Percentiles rank a stretch among this genome's conserved stretches.
Conservation (phyloP, 1,284 basidiomycete genomes). For the Heterobasidion annosum region DNA sequence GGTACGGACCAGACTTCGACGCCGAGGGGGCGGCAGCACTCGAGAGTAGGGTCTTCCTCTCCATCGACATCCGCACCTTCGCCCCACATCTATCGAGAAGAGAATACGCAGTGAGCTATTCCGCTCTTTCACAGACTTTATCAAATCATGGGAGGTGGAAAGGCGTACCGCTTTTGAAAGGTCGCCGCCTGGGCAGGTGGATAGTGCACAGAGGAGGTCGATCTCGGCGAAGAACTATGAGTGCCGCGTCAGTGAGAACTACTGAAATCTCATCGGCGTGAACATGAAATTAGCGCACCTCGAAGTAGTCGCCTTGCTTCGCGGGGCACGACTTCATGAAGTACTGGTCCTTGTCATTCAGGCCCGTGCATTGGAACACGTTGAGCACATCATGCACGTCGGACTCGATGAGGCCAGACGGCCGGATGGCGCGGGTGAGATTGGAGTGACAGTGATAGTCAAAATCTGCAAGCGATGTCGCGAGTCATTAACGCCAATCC, state of each 20-base stretch:
- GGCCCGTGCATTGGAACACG: background rate
- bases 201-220: background rate
- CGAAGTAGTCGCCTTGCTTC: background rate
- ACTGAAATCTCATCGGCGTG: no score
- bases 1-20: background rate
- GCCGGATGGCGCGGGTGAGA: background rate
- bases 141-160: no score
- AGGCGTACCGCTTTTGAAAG: background rate
- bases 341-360: background rate
- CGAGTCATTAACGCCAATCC: no score
- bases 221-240: background rate
- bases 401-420: background rate
- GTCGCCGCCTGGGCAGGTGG: background rate
- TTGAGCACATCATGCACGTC: background rate
- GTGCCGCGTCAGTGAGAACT: no score
- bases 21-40: background rate
- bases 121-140: no score
- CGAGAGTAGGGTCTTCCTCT: background rate
- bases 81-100: background rate
- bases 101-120: background rate
- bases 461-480: background rate
- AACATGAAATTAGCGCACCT: background rate
- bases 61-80: background rate
- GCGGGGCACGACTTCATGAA: background rate
- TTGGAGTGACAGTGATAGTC: background rate